Base-by-base conservation (phyloP, 257 asterid species). In the Solanum neorickii region DNA sequence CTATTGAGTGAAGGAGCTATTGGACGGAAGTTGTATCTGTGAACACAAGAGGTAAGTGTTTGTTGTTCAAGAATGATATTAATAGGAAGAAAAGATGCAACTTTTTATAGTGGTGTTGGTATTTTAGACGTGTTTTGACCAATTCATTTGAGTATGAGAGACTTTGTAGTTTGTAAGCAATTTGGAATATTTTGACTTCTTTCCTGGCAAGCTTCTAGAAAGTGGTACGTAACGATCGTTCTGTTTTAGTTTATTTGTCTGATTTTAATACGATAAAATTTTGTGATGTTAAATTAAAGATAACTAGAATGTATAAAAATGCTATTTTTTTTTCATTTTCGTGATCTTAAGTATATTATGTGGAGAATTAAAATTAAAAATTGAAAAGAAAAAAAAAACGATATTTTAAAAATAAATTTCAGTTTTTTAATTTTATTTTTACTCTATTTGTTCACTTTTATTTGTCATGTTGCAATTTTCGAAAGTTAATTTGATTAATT, bases 51-150 rank as follows among this genome's bases (percentile, higher is more conserved):
- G 62, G 65, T 9, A 46, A 27, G 25, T 31, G 33, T 3, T 3
- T 78, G 66, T 46, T 78, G 23, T 46, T 78, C 7, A 78, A 77
- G 66, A 78, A 27, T 27, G 33, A 18, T 80, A 9, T n/a, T 11
- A 62, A 25, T 6, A 80, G 5, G 7, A 42, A 44, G 84, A 12
- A 29, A 6, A 3, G 1, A 82, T 49, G 84, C 0, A 47, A 80
- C 68, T 2, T 47, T 80, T 82, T 82, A 82, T 82, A 82, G 31
- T 82, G 69, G 69, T 41, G 29, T 82, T 49, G 69, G 46, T 82
- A 31, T 82, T 82, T 47, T 47, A 49, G 68, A 41, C 68, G 85
- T 80, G 85, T 80, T 31, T 78, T 80, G 85, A 80, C 85, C 85
- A 47, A 2, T 47, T 80, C 68, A 8, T 80, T 80, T 27, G 42